Percentiles rank a stretch among this genome's conserved stretches.
phyloP scores from a whole-genome alignment of 306 rosid genomes.

The Lathyrus tuberosus region DNA sequence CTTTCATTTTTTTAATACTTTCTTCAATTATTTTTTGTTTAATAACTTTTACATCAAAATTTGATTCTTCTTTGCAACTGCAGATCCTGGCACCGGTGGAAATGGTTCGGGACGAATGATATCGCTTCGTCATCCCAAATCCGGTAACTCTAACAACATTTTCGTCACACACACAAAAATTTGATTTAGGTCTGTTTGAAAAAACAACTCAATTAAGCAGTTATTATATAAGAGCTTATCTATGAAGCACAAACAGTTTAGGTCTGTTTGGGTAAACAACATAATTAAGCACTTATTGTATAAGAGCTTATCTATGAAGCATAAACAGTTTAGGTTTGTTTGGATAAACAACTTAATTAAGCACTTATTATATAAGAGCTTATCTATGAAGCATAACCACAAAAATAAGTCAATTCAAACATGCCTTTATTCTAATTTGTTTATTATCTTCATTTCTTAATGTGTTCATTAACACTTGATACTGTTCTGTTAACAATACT shows the following conservation, averaged over 20 bases:
- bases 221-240: not conserved
- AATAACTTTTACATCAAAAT: not conserved
- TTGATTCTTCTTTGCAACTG: slow-evolving; percentile 13
- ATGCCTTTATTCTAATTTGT: not conserved
- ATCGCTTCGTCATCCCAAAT: slow-evolving; percentile 78
- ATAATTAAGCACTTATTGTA: not conserved
- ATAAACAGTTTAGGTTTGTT: not conserved
- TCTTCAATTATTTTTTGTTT: not conserved
- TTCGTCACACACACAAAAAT: not conserved
- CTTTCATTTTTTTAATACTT: not conserved
- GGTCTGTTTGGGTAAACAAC: not conserved
- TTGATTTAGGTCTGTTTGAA: not conserved
- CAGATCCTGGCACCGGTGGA: slow-evolving; percentile 61
- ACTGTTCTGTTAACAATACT: not conserved
- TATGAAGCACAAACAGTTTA: not conserved
- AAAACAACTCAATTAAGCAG: not conserved
- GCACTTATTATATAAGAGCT: not conserved
- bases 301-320: not conserved
- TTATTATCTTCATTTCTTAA: slow-evolving; percentile 9
- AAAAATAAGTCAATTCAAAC: no score
- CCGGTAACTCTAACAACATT: slow-evolving; percentile 49
- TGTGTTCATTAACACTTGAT: slow-evolving; percentile 11
- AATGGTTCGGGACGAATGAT: slow-evolving; percentile 57
- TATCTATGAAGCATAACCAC: no score
- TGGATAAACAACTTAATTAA: not conserved